phyloP scores from a whole-genome alignment of 1,139 yeast species.

The Yamadazyma friedrichii region DNA sequence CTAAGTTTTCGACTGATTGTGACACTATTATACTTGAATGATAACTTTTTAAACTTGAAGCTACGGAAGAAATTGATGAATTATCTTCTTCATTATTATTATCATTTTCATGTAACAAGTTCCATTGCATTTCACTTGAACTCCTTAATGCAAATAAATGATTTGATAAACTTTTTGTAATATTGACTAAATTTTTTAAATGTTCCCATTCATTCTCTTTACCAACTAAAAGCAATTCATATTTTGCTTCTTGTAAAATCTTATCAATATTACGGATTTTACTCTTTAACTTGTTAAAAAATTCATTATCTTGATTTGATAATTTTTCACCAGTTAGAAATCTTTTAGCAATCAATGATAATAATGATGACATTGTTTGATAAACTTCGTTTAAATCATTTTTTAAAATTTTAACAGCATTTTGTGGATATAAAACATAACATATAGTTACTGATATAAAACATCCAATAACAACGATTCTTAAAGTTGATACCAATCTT shows the following conservation, averaged over 20 bases:
- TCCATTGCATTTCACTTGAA: conserved; percentile 67
- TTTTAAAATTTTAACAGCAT: conserved; percentile 52
- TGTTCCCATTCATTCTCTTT: conserved; percentile 51
- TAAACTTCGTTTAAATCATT: conserved; percentile 52
- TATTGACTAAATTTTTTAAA: conserved; percentile 46
- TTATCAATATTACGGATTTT: conserved; percentile 40
- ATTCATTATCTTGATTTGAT: conserved; percentile 33
- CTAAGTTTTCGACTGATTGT: conserved; percentile 27
- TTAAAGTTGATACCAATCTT: conserved; percentile 54
- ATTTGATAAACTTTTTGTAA: conserved; percentile 52
- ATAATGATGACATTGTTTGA: conserved; percentile 50
- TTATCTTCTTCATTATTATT: conserved; percentile 11
- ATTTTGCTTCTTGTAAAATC: conserved; percentile 60
- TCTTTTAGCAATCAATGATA: conserved; percentile 49
- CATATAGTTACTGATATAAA: conserved; percentile 58
- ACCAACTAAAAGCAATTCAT: conserved; percentile 57
- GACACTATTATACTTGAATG: conserved; percentile 20
- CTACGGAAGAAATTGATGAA: conserved; percentile 8
- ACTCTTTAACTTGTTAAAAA: conserved; percentile 37
- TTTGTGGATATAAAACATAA: conserved; percentile 61
- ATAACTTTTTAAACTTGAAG: conserved; percentile 20
- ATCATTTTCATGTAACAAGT: conserved; percentile 37
- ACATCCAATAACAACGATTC: conserved; percentile 65
- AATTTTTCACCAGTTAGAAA: conserved; percentile 55
- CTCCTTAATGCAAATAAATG: conserved; percentile 68